Percentiles rank a stretch among this genome's conserved stretches.
Evolutionary conservation across 257 asterid species (phyloP).

Genomic region (Plantago elongata): DNA sequence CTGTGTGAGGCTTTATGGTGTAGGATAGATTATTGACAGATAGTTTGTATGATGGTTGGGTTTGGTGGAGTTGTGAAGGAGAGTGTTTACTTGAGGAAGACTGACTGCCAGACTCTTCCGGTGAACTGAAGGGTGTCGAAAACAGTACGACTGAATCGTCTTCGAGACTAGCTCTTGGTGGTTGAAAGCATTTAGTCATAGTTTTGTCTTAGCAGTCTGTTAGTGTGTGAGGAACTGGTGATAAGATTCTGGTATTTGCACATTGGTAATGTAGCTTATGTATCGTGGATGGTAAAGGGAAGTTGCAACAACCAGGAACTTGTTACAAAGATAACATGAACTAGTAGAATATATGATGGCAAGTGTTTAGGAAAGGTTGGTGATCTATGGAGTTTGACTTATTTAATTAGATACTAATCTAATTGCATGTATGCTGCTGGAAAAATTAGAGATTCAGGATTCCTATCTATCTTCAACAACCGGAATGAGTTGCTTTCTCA

Average conservation of each 20-base stretch:
- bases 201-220: slow-evolving; percentile 8
- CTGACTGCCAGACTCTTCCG: slow-evolving; percentile 46
- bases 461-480: too few relatives aligned
- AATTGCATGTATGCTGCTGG: too few relatives aligned
- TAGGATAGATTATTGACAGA: slow-evolving; percentile 52
- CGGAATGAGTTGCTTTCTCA: too few relatives aligned
- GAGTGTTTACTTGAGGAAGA: slow-evolving; percentile 65
- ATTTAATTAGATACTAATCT: too few relatives aligned
- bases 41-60: slow-evolving; percentile 38
- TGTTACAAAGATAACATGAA: slow-evolving; percentile 5
- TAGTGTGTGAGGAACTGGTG: slow-evolving; percentile 10
- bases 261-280: too few relatives aligned
- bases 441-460: too few relatives aligned
- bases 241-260: not conserved
- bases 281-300: not conserved
- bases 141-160: slow-evolving; percentile 61
- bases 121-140: slow-evolving; percentile 51
- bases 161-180: slow-evolving; percentile 37
- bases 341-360: too few relatives aligned
- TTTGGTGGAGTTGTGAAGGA: slow-evolving; percentile 33
- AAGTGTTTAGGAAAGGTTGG: slow-evolving; percentile 28
- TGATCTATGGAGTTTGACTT: slow-evolving; percentile 24
- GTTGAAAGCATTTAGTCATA: slow-evolving; percentile 53
- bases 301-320: slow-evolving; percentile 47
- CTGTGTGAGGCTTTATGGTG: slow-evolving; percentile 32